Base-by-base conservation (phyloP, 2,329 filamentous ascomycete species). In the Thelonectria olida region DNA sequence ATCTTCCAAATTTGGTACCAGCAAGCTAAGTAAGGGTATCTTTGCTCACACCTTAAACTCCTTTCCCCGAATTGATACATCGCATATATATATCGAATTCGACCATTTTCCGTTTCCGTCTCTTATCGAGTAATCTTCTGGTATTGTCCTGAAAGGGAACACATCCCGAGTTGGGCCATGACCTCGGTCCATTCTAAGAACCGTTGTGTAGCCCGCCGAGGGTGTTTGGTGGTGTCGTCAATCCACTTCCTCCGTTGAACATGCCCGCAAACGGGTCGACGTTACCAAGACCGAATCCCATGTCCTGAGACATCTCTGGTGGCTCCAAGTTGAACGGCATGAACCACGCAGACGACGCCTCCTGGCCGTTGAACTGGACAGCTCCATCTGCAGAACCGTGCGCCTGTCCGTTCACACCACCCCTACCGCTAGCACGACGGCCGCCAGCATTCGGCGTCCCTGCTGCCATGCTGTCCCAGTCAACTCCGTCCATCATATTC, bases 301-400 rank as follows among this genome's bases (percentile, higher is more conserved):
- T 65, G 36, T 85, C 84, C 54, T 84, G 83, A 7, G 80, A 78
- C 41, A 86, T 77, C 58, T 88, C 86, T 0, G 91, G 88, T 19
- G 93, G 92, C 60, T 96, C 92, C 78, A 97, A 88, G 73, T 97
- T 96, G 78, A 97, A 97, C 1, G 94, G 93, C 81, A 97, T 89
- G 76, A 96, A 97, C 92, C 94, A 98, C 5, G 91, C 92, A 53
- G 89, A 90, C 51, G 81, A 84, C 2, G 83, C 79, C 62, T 87
- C 85, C 34, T 78, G 78, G 4, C 73, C 74, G 48, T 54, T 62
- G 48, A 75, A 72, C 38, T 62, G 67, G 28, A 65, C 62, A 47
- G 73, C 56, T 20, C 59, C 65, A 36, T 68, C 67, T 8, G 58
- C 53, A 19, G 66, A 51, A 38, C 67, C 61, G 10, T 64, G 55